Evolutionary conservation across 129 eudicot genomes (phyloP).

Genomic region (Apium graveolens): DNA sequence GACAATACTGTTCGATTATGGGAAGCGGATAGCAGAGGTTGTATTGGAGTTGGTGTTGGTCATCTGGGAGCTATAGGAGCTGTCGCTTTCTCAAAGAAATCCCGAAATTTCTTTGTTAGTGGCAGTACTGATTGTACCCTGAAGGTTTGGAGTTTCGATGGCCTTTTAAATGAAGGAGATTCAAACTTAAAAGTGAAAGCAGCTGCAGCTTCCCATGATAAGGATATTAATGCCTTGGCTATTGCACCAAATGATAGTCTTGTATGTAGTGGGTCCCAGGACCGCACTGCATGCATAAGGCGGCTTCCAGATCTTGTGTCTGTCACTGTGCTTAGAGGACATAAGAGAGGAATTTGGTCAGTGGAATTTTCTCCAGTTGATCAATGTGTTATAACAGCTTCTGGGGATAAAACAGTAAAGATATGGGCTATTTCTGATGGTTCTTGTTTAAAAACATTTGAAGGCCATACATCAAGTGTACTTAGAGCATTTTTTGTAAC

Average conservation of each 20-base stretch:
- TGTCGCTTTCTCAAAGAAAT: constrained; percentile 78
- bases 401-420: constrained; percentile 86
- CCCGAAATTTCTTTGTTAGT: constrained; percentile 56
- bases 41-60: constrained; percentile 80
- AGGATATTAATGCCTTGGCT: constrained; percentile 83
- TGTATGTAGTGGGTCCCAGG: constrained; percentile 95
- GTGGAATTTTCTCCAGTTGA: constrained; percentile 97
- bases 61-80: constrained; percentile 95
- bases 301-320: constrained; percentile 78
- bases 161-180: constrained; percentile 37
- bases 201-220: constrained; percentile 73
- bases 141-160: constrained; percentile 82
- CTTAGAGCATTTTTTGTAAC: constrained; percentile 69
- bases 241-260: constrained; percentile 87
- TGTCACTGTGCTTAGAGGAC: constrained; percentile 64
- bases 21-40: constrained; percentile 45
- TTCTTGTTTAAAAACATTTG: constrained; percentile 84
- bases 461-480: constrained; percentile 94
- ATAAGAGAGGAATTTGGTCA: constrained; percentile 95
- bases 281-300: constrained; percentile 85
- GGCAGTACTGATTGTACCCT: constrained; percentile 90
- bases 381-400: constrained; percentile 85
- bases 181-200: constrained; percentile 70
- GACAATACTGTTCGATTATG: constrained; percentile 84
- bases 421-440: constrained; percentile 94